These are phyloP conservation scores for Aspergillus wentii DNA, from an alignment of 495 filamentous ascomycete species.

Conservation along the genomic window DNA sequence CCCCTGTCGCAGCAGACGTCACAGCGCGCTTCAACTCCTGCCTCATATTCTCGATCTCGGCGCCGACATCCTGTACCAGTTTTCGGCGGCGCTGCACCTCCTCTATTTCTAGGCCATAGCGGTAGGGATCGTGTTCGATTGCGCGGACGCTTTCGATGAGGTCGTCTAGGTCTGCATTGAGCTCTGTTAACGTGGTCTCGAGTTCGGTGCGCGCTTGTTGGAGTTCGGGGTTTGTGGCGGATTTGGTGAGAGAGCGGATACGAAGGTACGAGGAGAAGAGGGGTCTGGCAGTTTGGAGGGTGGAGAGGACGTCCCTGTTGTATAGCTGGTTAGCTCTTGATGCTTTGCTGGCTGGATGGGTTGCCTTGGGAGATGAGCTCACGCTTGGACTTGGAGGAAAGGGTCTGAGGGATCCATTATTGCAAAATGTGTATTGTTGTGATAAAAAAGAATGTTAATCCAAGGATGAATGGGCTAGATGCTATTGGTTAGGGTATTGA, in stretches of 20 bases:
- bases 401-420: conserved; percentile 72
- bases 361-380: conserved; percentile 17
- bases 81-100: conserved; percentile 78
- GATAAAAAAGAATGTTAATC: too few relatives aligned
- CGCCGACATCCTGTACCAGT: conserved; percentile 84
- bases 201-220: conserved; percentile 79
- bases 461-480: too few relatives aligned
- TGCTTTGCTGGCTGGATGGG: conserved; percentile 1
- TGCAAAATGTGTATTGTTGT: conserved; percentile 4
- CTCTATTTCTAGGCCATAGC: conserved; percentile 77
- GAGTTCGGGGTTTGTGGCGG: conserved; percentile 74
- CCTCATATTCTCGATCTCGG: conserved; percentile 83
- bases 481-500: too few relatives aligned
- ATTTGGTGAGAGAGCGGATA: conserved; percentile 79
- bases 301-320: conserved; percentile 74
- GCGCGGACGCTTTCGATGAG: conserved; percentile 82
- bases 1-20: conserved; percentile 5
- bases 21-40: conserved; percentile 66
- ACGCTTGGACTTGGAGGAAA: conserved; percentile 92
- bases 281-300: conserved; percentile 71
- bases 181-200: conserved; percentile 65
- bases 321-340: conserved; percentile 3
- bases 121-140: conserved; percentile 83
- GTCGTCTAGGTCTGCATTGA: conserved; percentile 82
- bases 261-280: conserved; percentile 94